Percentiles rank a stretch among this genome's conserved stretches.
Conservation (phyloP, 495 filamentous ascomycete genomes). For the Beverwykella pulmonaria region DNA sequence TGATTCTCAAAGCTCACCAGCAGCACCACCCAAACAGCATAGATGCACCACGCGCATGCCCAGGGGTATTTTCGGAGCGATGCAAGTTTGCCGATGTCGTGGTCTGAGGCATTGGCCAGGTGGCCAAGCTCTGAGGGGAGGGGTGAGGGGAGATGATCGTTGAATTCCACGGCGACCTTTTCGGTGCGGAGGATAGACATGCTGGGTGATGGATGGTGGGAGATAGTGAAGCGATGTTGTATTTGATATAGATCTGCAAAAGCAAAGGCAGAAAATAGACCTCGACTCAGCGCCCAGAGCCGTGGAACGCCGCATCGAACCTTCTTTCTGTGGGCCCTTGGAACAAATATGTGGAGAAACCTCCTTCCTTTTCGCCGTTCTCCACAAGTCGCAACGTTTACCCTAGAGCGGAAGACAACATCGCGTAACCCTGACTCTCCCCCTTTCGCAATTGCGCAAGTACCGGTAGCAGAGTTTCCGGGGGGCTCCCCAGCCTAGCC, state of each 20-base stretch:
- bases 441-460: too few relatives aligned
- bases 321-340: too few relatives aligned
- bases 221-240: too few relatives aligned
- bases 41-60: conserved; percentile 10
- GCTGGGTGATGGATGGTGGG: not conserved
- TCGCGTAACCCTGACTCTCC: too few relatives aligned
- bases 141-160: not conserved
- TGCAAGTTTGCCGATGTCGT: not conserved
- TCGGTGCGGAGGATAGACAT: not conserved
- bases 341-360: too few relatives aligned
- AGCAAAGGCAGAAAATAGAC: too few relatives aligned
- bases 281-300: not conserved
- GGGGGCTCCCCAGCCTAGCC: not conserved
- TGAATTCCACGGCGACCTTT: not conserved
- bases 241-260: too few relatives aligned
- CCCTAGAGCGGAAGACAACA: too few relatives aligned
- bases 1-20: conserved; percentile 7
- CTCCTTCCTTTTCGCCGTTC: too few relatives aligned
- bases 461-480: not conserved
- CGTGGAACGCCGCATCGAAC: too few relatives aligned
- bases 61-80: conserved; percentile 4
- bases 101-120: conserved; percentile 2
- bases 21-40: conserved; percentile 3
- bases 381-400: too few relatives aligned
- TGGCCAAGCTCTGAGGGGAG: not conserved